Evolutionary conservation across 371 early-diverging fungal genomes (phyloP).

Genomic region (Phascolomyces articulosus): DNA sequence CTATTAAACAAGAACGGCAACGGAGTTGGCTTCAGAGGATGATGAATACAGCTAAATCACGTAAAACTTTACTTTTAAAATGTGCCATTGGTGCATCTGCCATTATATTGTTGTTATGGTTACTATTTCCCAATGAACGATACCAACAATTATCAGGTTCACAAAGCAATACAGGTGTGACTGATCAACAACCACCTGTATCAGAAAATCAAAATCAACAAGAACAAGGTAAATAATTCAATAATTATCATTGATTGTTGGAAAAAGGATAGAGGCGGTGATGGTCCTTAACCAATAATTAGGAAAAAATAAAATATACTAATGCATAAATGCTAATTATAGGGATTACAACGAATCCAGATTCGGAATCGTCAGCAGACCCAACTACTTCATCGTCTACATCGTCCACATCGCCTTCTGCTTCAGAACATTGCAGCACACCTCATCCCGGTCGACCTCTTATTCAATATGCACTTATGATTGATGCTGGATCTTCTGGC

Average conservation of each 20-base stretch:
- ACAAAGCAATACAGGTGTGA: neutral
- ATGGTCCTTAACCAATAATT: no score
- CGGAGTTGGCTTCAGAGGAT: conserved; percentile 32
- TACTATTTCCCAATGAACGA: conserved; percentile 16
- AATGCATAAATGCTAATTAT: conserved; percentile 6
- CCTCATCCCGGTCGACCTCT: conserved; percentile 58
- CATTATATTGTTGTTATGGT: conserved; percentile 23
- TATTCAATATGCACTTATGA: conserved; percentile 75
- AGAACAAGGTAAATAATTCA: neutral
- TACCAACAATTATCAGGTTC: conserved; percentile 8
- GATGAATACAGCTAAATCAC: conserved; percentile 27
- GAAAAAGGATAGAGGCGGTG: no score
- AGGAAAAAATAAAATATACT: conserved; percentile 1
- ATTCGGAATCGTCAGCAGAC: neutral
- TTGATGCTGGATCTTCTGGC: conserved; percentile 98
- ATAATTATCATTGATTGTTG: no score
- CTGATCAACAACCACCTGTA: conserved; percentile 2
- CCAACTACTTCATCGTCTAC: neutral
- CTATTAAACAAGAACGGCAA: conserved; percentile 38
- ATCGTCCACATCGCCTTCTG: neutral
- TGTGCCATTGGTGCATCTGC: conserved; percentile 8
- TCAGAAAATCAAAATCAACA: no score
- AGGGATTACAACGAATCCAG: neutral
- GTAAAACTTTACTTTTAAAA: conserved; percentile 21
- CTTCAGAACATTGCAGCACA: conserved; percentile 69